Base-by-base conservation (phyloP, 2,329 filamentous ascomycete species). In the Zarea fungicola region DNA sequence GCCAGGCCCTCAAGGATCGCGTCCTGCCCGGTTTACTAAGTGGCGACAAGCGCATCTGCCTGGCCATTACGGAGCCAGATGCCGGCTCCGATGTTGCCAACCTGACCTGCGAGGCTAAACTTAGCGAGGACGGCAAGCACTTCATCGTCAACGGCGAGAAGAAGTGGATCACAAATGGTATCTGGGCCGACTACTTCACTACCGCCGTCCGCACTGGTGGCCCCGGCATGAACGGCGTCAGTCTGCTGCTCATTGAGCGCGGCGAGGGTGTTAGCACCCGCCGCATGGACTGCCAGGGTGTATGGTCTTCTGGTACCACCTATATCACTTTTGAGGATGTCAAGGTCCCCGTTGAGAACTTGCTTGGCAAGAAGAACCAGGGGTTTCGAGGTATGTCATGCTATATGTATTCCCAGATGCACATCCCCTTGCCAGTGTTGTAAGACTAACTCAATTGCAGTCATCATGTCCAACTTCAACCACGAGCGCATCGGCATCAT, bases 381-480 rank as follows among this genome's bases (percentile, higher is more conserved):
- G 93, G 93, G 32, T 99, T 99, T 82, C 89, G 91, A 73, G 28
- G 28, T 29, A 29, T 14, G 28, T 29, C 8, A 8, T 29, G n/a
- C n/a, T n/a, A n/a, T n/a, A n/a, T n/a, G n/a, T n/a, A n/a, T n/a
- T n/a, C n/a, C n/a, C n/a, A n/a, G n/a, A n/a, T n/a, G n/a, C n/a
- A n/a, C n/a, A n/a, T n/a, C n/a, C n/a, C n/a, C n/a, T n/a, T n/a
- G n/a, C n/a, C n/a, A n/a, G n/a, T n/a, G n/a, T n/a, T n/a, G n/a
- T n/a, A n/a, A n/a, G n/a, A n/a, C n/a, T n/a, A n/a, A n/a, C n/a
- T n/a, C n/a, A n/a, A n/a, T n/a, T n/a, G n/a, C n/a, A 29, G 90
- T 95, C 65, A 92, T 99, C 77, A 97, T 97, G 92, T 96, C 89
- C 66, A 96, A 96, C 79, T 96, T 96, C 78, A 97, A 97, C 80